Percentiles rank a stretch among this genome's conserved stretches.
These are phyloP conservation scores for Phytophthora pluvialis DNA, from an alignment of 352 stramenopile species.

Conservation along the genomic window DNA sequence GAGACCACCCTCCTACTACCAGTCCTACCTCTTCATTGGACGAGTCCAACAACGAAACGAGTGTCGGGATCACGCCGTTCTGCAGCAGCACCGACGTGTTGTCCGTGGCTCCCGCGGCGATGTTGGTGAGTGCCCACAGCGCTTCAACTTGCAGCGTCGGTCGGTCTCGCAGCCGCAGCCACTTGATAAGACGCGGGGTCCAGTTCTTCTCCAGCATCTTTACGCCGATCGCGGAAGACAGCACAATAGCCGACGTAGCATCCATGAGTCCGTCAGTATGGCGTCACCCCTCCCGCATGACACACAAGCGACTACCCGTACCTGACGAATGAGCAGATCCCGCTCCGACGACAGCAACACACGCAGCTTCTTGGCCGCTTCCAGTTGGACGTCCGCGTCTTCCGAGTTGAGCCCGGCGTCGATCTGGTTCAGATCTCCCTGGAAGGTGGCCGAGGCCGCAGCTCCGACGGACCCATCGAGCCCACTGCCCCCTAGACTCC, in stretches of 20 bases:
- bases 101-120: constrained; percentile 91
- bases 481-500: constrained; percentile 25
- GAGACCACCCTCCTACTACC: constrained; percentile 21
- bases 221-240: neutral
- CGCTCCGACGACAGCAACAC: constrained; percentile 84
- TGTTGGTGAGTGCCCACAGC: constrained; percentile 96
- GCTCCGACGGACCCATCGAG: constrained; percentile 42
- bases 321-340: constrained; percentile 87
- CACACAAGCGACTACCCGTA: constrained; percentile 31
- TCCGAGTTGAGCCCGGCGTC: constrained; percentile 82
- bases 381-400: constrained; percentile 81
- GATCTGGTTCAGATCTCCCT: constrained; percentile 86
- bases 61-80: constrained; percentile 91
- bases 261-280: constrained; percentile 15
- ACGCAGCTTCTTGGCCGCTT: constrained; percentile 89
- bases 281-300: neutral
- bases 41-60: constrained; percentile 91
- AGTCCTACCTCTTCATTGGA: constrained; percentile 88
- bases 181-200: constrained; percentile 88
- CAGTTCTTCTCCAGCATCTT: constrained; percentile 92
- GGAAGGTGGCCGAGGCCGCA: constrained; percentile 65
- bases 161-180: constrained; percentile 77
- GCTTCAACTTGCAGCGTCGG: constrained; percentile 92
- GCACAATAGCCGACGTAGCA: constrained; percentile 2
- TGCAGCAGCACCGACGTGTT: constrained; percentile 93